Conservation (phyloP, 306 rosid species). For the Pachyrhizus erosus region DNA sequence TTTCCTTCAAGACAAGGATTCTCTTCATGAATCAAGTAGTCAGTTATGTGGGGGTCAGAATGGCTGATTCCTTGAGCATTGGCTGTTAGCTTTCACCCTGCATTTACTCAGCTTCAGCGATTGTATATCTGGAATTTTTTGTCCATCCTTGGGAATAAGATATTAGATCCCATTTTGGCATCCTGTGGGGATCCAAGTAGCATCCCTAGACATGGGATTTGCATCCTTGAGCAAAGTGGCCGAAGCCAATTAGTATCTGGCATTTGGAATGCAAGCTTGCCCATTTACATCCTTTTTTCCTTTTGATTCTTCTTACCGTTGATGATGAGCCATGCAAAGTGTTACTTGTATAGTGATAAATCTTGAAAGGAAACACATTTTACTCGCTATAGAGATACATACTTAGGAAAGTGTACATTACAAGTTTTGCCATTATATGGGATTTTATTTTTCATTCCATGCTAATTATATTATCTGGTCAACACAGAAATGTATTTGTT, state of each 20-base stretch:
- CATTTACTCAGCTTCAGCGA: conserved; percentile 55
- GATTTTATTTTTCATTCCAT: conserved; percentile 42
- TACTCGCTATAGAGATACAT: conserved; percentile 55
- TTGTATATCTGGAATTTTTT: conserved; percentile 63
- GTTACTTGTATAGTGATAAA: conserved; percentile 56
- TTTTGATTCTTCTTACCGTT: conserved; percentile 45
- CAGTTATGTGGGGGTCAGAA: conserved; percentile 37
- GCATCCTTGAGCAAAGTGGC: conserved; percentile 53
- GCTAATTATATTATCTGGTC: conserved; percentile 44
- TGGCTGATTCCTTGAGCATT: conserved; percentile 52
- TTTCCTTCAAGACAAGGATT: conserved; percentile 72
- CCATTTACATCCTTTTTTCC: conserved; percentile 27
- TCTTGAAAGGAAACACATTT: conserved; percentile 35
- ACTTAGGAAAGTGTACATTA: conserved; percentile 77
- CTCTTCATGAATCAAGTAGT: conserved; percentile 57
- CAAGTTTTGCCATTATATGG: conserved; percentile 74
- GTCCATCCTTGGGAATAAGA: conserved; percentile 72
- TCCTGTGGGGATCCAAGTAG: conserved; percentile 49
- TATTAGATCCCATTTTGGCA: conserved; percentile 54
- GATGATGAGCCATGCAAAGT: conserved; percentile 61
- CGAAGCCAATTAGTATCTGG: conserved; percentile 48
- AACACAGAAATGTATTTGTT: conserved; percentile 48
- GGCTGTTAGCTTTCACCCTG: conserved; percentile 50
- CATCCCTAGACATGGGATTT: conserved; percentile 49
- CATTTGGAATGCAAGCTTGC: conserved; percentile 34